These are phyloP conservation scores for Malbranchea zuffiana DNA, from an alignment of 2,329 filamentous ascomycete genomes.

Conservation along the genomic window DNA sequence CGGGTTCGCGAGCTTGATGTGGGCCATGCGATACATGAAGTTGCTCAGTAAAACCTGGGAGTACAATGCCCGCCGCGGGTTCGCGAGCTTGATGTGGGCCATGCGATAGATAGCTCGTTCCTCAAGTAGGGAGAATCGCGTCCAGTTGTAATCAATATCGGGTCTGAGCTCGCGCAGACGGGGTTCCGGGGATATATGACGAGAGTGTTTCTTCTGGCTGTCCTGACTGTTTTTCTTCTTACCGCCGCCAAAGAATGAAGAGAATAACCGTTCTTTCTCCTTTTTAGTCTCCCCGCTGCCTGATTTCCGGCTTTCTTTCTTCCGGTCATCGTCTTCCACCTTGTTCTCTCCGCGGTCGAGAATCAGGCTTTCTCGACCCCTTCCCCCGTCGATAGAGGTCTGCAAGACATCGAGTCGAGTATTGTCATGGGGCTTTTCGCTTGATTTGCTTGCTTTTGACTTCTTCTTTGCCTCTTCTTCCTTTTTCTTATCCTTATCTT, in stretches of 20 bases:
- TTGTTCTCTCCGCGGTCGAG: constrained; percentile 70
- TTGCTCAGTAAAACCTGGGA: constrained; percentile 96
- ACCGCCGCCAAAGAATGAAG: constrained; percentile 78
- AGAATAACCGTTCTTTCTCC: constrained; percentile 88
- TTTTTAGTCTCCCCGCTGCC: constrained; percentile 60
- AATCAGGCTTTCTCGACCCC: constrained; percentile 63
- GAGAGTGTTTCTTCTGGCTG: constrained; percentile 62
- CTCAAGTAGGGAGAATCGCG: constrained; percentile 85
- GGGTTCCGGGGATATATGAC: constrained; percentile 73
- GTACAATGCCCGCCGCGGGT: constrained; percentile 79
- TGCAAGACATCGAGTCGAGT: constrained; percentile 78
- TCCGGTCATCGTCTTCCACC: constrained; percentile 55
- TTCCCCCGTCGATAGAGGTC: constrained; percentile 62
- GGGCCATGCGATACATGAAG: constrained; percentile 99
- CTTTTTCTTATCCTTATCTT: constrained; percentile 55
- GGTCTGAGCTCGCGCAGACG: constrained; percentile 61
- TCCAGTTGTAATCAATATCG: constrained; percentile 94
- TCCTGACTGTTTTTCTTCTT: constrained; percentile 81
- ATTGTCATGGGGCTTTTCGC: constrained; percentile 55
- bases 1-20: constrained; percentile 95
- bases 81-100: constrained; percentile 98
- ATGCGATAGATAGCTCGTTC: constrained; percentile 96
- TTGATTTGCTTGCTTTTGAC: constrained; percentile 45
- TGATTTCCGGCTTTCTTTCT: constrained; percentile 72
- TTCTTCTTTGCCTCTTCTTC: constrained; percentile 57